Evolutionary conservation across 352 stramenopile genomes (phyloP), one percentile per base, ranked within the genome.

Genomic region (Phytopythium chamaehyphon): DNA sequence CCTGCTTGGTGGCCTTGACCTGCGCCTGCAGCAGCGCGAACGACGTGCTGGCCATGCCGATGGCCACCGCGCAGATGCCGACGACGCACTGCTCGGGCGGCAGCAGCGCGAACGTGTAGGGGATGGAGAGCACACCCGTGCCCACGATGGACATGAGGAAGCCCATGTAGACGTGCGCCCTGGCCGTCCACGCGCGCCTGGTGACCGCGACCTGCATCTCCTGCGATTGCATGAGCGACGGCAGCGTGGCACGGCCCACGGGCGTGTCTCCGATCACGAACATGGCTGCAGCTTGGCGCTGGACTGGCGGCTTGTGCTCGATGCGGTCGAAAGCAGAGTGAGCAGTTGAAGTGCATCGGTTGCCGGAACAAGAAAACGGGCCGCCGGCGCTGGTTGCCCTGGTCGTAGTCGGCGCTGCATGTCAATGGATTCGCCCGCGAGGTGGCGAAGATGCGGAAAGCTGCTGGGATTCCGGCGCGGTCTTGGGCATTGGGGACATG

Each of bases 91-190:
- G 45, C 55, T 56, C 69, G 38, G 44, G 60, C 8, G 80, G 63
- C 16, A 82, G 55, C 2, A 80, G 52, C 15, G 82, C 39, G 24
- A 90, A 79, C 36, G 75, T 86, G 66, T 85, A 90, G 11, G 80
- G 80, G 47, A 90, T 61, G 2, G 75, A 80, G 26, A 90, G 58
- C 71, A 88, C 74, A 10, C 80, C 80, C 1, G 73, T 76, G 31
- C 80, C 80, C n/a, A 88, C 70, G 51, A 83, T 77, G n/a, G 76
- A 85, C 73, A 88, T 87, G 58, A 90, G 66, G 52, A 90, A 72
- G 46, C 70, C 78, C 50, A 88, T 67, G 59, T 83, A 86, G n/a
- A 89, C 74, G 59, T 86, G 58, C 28, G 24, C 28, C n/a, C 45
- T 28, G 10, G 45, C 45, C 16, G 38, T n/a, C 45, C 45, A 51